A percentile compares a stretch with the other conserved stretches of the same genome.
These are phyloP conservation scores for Aspergillus clavatus DNA, from an alignment of 2,329 filamentous ascomycete species.

Conservation along the genomic window DNA sequence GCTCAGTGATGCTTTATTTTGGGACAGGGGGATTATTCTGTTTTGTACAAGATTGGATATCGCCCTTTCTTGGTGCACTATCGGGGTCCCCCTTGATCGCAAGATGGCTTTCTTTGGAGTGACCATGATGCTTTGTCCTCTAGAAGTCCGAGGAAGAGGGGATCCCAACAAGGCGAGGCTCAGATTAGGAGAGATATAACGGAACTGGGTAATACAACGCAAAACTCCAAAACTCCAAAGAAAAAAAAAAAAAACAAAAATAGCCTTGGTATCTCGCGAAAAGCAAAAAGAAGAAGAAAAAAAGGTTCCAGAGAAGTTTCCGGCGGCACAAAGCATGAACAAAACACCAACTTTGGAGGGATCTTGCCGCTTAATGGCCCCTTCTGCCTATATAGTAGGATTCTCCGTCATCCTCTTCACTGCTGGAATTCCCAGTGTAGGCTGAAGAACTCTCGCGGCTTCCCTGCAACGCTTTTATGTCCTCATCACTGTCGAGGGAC, in stretches of 20 bases:
- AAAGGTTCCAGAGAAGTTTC: not conserved
- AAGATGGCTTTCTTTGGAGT: not conserved
- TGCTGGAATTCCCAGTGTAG: conserved; percentile 29
- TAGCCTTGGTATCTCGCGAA: not conserved
- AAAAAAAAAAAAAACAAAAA: no score
- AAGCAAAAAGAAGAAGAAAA: not conserved
- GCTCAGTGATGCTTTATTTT: not conserved
- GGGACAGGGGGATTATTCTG: not conserved
- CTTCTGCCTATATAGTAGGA: conserved; percentile 25
- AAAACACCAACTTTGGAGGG: not conserved
- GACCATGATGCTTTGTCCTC: not conserved
- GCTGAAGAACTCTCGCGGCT: conserved; percentile 28
- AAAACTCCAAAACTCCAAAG: conserved; percentile 4
- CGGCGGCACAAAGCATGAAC: not conserved
- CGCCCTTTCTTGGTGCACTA: not conserved
- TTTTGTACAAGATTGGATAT: not conserved
- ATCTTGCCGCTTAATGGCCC: conserved; percentile 9
- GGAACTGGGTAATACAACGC: conserved; percentile 2
- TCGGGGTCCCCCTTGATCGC: not conserved
- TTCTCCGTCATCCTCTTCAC: conserved; percentile 30
- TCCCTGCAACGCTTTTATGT: conserved; percentile 17
- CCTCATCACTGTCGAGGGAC: conserved; percentile 23
- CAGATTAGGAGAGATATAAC: not conserved
- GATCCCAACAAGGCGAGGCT: not conserved
- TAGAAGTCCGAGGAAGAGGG: not conserved